Conservation (phyloP, 2,329 filamentous ascomycete genomes). For the Trichoderma cornu-damae region DNA sequence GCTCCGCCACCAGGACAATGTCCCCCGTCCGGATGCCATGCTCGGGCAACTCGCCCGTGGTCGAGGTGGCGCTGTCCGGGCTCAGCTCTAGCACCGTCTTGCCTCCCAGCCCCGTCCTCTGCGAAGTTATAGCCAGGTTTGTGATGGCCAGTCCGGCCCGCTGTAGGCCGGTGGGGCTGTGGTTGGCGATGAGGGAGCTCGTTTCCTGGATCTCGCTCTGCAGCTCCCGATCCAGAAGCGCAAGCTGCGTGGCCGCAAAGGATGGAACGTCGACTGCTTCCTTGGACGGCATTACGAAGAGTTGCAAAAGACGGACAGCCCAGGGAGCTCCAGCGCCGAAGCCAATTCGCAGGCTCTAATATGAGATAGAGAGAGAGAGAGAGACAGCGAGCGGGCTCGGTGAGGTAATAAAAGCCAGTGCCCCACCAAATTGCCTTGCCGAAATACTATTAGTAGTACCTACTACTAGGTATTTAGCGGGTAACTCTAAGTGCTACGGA, state of each 20-base stretch:
- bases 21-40: constrained; percentile 73
- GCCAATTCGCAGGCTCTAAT: neutral
- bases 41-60: constrained; percentile 56
- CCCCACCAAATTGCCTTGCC: neutral
- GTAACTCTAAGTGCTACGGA: no score
- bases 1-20: constrained; percentile 70
- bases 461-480: no score
- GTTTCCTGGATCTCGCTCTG: constrained; percentile 68
- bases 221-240: constrained; percentile 66
- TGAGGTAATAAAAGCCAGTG: neutral
- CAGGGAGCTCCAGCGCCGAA: neutral
- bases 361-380: neutral
- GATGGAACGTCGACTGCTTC: constrained; percentile 55
- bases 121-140: constrained; percentile 67
- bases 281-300: constrained; percentile 32
- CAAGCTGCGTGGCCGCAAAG: constrained; percentile 67
- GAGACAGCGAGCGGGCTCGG: no score
- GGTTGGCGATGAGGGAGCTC: constrained; percentile 58
- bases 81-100: constrained; percentile 79
- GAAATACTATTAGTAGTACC: no score
- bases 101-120: constrained; percentile 87
- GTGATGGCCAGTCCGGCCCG: constrained; percentile 73
- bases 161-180: constrained; percentile 64
- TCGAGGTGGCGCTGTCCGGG: constrained; percentile 63
- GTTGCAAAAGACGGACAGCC: neutral